Evolutionary conservation across 2,329 filamentous ascomycete species (phyloP), one percentile per base, ranked within the genome.

Genomic region (Xylariaceae sp.): DNA sequence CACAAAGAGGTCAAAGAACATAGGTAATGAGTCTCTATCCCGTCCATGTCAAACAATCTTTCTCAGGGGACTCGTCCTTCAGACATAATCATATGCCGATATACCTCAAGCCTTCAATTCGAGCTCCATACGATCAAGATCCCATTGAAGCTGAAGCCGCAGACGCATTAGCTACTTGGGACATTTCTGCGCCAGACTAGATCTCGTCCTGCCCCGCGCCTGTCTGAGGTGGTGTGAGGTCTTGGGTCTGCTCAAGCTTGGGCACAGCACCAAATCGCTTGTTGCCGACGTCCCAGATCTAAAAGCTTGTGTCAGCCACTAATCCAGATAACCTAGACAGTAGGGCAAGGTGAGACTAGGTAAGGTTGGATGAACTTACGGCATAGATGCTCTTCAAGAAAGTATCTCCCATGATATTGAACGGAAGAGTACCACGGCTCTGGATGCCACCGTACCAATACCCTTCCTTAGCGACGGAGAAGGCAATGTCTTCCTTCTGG

Each of bases 371-470:
- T 7, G 23, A 17, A 48, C 53, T 50, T 46, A 80, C 75, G 44
- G 77, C 80, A 58, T 86, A 86, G 44, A 84, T 68, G 20, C 73
- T 77, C 69, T 83, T 84, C 63, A 86, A 63, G 58, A 82, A 83
- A 2, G 75, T 75, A 53, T 79, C 80, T 5, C 82, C 83, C 14
- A 83, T 67, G 36, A 86, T 83, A 58, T 85, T 81, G 55, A 85
- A 82, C 3, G 66, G 58, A 61, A 77, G 67, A 42, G 67, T 64
- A 3, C 82, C 82, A 34, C 80, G 73, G 40, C 76, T 81, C 67
- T 87, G 82, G 23, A 86, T 78, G 2, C 79, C 81, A 5, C 83
- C 83, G 57, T 82, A 86, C 56, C 75, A 72, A n/a, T n/a, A n/a
- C n/a, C n/a, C n/a, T 61, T 61, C 42, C 43, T 55, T 40, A 3